Conservation (phyloP, 441 rosid species). For the Croton laevigatus region DNA sequence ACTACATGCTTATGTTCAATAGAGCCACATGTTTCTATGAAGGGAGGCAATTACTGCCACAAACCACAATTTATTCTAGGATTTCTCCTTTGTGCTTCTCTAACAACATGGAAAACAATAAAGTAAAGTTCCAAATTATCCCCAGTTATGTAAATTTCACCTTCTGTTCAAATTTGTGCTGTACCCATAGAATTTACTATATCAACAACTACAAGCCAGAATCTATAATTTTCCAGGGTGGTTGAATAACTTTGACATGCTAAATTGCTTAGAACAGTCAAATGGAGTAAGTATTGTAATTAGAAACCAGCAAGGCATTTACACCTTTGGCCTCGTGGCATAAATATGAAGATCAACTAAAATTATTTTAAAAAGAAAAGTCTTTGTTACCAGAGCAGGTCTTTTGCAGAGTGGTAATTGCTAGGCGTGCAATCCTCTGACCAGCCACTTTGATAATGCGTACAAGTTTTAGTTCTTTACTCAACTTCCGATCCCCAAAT, state of each 20-base stretch:
- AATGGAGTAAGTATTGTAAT: background rate
- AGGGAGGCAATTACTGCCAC: background rate
- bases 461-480: background rate
- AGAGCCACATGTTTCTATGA: background rate
- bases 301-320: background rate
- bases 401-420: background rate
- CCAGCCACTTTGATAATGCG: background rate
- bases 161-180: background rate
- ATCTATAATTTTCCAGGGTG: background rate
- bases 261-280: background rate
- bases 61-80: background rate
- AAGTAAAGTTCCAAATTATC: background rate
- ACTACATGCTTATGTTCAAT: background rate
- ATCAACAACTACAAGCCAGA: background rate
- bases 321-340: background rate
- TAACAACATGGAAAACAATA: background rate
- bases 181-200: background rate
- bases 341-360: background rate
- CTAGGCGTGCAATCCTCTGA: no score
- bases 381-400: background rate
- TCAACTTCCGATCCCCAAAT: constrained; percentile 2
- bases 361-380: background rate
- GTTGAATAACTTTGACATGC: background rate
- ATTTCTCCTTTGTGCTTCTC: background rate
- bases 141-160: background rate